These are phyloP conservation scores for Roridomyces roridus DNA, from an alignment of 768 basidiomycete species.

Conservation along the genomic window DNA sequence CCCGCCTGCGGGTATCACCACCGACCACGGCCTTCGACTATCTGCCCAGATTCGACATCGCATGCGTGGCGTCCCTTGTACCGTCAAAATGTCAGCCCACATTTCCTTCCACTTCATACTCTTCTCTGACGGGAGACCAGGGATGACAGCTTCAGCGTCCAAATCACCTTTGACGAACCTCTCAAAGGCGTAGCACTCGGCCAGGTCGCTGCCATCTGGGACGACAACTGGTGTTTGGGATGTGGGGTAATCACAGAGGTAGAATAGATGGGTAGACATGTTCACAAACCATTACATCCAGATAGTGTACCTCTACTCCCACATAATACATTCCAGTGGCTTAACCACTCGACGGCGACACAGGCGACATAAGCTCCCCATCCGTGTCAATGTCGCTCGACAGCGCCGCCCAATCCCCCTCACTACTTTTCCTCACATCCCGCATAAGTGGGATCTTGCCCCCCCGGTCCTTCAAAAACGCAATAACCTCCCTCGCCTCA, in stretches of 20 bases:
- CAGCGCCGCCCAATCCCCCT: conserved; percentile 76
- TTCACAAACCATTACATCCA: no score
- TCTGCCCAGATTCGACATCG: conserved; percentile 74
- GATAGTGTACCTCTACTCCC: no score
- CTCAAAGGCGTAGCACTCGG: conserved; percentile 78
- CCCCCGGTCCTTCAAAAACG: conserved; percentile 71
- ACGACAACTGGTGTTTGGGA: conserved; percentile 82
- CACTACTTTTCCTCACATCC: conserved; percentile 42
- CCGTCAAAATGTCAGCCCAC: conserved; percentile 56
- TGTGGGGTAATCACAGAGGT: conserved; percentile 66
- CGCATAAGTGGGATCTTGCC: conserved; percentile 69
- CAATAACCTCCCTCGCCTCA: conserved; percentile 71
- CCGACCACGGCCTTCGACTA: conserved; percentile 49
- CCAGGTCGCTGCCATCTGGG: conserved; percentile 80
- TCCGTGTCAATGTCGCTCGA: conserved; percentile 74
- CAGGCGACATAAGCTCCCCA: conserved; percentile 24
- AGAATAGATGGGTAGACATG: no score
- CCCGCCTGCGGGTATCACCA: conserved; percentile 53
- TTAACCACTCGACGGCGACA: no score
- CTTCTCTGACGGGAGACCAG: not conserved
- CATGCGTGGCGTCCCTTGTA: conserved; percentile 61
- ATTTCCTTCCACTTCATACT: not conserved
- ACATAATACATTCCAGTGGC: no score
- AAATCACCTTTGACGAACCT: conserved; percentile 60
- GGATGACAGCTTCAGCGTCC: conserved; percentile 22